Evolutionary conservation across 345 rosid genomes (phyloP), one percentile per base, ranked within the genome.

Genomic region (Hirschfeldia incana): DNA sequence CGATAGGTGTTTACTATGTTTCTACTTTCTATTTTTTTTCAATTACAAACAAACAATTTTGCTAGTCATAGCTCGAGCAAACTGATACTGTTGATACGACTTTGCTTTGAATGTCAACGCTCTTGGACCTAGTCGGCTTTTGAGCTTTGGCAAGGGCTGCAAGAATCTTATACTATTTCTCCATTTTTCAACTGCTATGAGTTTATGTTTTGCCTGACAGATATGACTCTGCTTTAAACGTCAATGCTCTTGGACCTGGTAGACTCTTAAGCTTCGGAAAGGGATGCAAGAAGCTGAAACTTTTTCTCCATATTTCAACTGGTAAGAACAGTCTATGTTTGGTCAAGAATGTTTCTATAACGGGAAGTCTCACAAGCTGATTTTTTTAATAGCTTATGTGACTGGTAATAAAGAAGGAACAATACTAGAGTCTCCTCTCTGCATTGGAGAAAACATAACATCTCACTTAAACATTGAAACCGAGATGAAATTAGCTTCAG

Each of bases 141-240:
- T 83, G 36, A 77, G 82, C 49, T 89, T 91, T 27, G 84, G 81
- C 4, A 87, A 87, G 80, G 33, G 60, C 67, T 88, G 93, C 74
- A 17, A 39, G 28, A 85, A 84, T 10, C 42, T 83, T 8, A 61
- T 72, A 55, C 74, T 89, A 0, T 79, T 88, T 27, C 77, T 85
- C 69, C 91, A 91, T 29, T 83, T 86, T n/a, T 89, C 98, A 32
- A 93, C 93, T 4, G 93, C 93, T 93, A 26, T 53, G 85, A 64
- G 4, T 21, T 57, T 39, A 0, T 39, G 46, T 39, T 37, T 37
- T 37, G 42, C 10, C 11, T 29, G 2, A 21, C 21, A 21, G 21
- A 21, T 21, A 21, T 21, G 21, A 21, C 21, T 21, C 21, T 21
- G 21, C 21, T 21, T 21, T 21, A 21, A 21, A 21, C 21, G 21